These are phyloP conservation scores for Dendrothele bispora DNA, from an alignment of 768 basidiomycete genomes.

Conservation along the genomic window DNA sequence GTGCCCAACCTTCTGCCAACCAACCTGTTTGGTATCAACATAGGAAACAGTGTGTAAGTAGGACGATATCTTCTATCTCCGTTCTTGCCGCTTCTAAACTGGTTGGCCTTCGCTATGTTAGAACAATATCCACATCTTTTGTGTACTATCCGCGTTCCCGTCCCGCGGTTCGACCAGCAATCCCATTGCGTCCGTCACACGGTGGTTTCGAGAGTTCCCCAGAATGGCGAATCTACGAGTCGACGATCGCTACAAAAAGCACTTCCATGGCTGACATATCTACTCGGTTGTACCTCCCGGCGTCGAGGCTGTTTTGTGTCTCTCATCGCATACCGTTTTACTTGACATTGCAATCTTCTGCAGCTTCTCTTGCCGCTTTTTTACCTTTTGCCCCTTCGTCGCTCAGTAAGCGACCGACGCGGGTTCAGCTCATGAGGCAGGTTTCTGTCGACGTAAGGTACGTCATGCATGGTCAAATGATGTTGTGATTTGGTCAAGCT, in stretches of 20 bases:
- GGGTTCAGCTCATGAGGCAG: constrained; percentile 65
- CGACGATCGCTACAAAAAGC: constrained; percentile 39
- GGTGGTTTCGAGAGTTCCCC: constrained; percentile 41
- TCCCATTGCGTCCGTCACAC: constrained; percentile 33
- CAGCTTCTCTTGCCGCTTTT: constrained; percentile 57
- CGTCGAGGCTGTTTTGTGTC: constrained; percentile 59
- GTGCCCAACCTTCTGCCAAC: constrained; percentile 45
- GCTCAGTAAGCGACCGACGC: constrained; percentile 39
- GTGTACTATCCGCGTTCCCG: constrained; percentile 66
- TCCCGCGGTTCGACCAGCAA: constrained; percentile 53
- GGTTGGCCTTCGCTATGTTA: too few species aligned
- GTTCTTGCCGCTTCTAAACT: background rate
- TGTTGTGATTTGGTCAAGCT: too few species aligned
- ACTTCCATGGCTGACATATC: constrained; percentile 38
- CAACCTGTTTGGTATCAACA: constrained; percentile 49
- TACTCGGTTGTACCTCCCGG: constrained; percentile 49
- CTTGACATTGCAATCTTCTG: constrained; percentile 56
- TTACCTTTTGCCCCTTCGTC: constrained; percentile 55
- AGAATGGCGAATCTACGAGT: constrained; percentile 53
- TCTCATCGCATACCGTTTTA: constrained; percentile 66
- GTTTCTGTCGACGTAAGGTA: constrained; percentile 65
- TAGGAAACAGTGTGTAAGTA: constrained; percentile 49
- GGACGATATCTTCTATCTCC: background rate
- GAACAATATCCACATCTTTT: constrained; percentile 59
- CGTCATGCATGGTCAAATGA: constrained; percentile 7